Percentiles rank a stretch among this genome's conserved stretches.
Evolutionary conservation across 2,329 filamentous ascomycete genomes (phyloP).

Genomic region (Phyllosticta ampelicida): DNA sequence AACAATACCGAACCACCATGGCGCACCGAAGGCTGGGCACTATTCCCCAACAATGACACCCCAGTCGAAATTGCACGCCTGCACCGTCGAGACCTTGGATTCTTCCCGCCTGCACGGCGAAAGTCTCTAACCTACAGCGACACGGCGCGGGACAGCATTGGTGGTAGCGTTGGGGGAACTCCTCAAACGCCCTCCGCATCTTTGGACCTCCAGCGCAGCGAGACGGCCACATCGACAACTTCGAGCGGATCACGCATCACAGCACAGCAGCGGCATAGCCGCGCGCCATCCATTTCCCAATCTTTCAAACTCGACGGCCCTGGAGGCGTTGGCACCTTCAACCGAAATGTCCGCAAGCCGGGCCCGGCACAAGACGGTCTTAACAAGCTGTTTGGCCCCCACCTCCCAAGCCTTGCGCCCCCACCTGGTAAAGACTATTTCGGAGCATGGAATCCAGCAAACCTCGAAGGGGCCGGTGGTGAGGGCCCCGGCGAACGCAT

Average conservation of each 20-base stretch:
- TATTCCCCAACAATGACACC: constrained; percentile 58
- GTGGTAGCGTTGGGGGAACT: background rate
- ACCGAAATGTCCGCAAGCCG: constrained; percentile 56
- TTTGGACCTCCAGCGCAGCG: constrained; percentile 46
- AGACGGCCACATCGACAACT: constrained; percentile 20
- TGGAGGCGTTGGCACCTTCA: constrained; percentile 78
- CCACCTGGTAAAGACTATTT: constrained; percentile 46
- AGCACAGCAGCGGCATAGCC: constrained; percentile 28
- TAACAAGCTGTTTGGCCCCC: constrained; percentile 73
- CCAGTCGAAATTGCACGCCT: constrained; percentile 81
- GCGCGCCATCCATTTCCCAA: constrained; percentile 23
- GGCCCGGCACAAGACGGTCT: constrained; percentile 77
- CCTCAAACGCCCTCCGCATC: constrained; percentile 54
- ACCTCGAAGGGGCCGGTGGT: constrained; percentile 12
- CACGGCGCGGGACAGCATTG: constrained; percentile 28
- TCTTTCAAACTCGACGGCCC: constrained; percentile 59
- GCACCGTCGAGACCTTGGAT: constrained; percentile 69
- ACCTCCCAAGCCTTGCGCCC: constrained; percentile 64
- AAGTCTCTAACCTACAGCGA: constrained; percentile 63
- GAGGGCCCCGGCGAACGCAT: constrained; percentile 17
- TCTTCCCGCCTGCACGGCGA: constrained; percentile 83
- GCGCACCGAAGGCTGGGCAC: constrained; percentile 84
- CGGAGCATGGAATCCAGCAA: constrained; percentile 28
- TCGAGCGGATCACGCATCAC: constrained; percentile 23
- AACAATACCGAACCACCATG: constrained; percentile 57